These are phyloP conservation scores for Coemansia asiatica DNA, from an alignment of 192 early-diverging fungal genomes.

Conservation along the genomic window DNA sequence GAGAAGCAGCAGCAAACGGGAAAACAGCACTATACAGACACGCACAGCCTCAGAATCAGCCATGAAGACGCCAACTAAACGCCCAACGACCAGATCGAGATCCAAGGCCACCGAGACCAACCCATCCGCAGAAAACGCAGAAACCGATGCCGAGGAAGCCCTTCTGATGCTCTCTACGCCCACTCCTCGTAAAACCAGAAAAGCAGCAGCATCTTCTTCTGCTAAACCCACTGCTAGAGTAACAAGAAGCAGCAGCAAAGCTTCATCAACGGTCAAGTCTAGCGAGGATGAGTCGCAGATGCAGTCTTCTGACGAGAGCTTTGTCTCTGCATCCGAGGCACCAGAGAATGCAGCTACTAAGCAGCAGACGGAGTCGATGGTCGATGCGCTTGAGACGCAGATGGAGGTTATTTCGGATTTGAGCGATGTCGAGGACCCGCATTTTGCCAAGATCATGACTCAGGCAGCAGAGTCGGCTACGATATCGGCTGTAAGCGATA, in stretches of 20 bases:
- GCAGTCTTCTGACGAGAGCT: neutral
- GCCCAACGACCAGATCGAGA: neutral
- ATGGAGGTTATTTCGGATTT: slow-evolving; percentile 45
- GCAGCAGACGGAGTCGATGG: too few species aligned
- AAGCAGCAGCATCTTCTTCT: neutral
- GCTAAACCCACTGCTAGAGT: neutral
- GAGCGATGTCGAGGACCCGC: slow-evolving; percentile 51
- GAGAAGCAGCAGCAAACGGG: neutral
- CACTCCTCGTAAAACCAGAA: neutral
- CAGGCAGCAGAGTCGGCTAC: slow-evolving; percentile 29
- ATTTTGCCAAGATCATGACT: slow-evolving; percentile 45
- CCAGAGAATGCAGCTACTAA: neutral
- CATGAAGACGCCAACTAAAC: neutral
- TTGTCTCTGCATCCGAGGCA: neutral
- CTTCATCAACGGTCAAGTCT: neutral
- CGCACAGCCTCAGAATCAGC: neutral
- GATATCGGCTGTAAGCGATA: slow-evolving; percentile 22
- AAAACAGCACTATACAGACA: neutral
- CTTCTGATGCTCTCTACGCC: slow-evolving; percentile 3
- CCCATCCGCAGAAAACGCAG: neutral
- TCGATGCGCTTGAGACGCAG: neutral
- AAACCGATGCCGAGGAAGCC: neutral
- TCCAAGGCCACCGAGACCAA: neutral
- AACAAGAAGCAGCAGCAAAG: neutral
- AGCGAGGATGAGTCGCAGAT: neutral